phyloP scores from a whole-genome alignment of 306 rosid species.

The Acacia confusa region DNA sequence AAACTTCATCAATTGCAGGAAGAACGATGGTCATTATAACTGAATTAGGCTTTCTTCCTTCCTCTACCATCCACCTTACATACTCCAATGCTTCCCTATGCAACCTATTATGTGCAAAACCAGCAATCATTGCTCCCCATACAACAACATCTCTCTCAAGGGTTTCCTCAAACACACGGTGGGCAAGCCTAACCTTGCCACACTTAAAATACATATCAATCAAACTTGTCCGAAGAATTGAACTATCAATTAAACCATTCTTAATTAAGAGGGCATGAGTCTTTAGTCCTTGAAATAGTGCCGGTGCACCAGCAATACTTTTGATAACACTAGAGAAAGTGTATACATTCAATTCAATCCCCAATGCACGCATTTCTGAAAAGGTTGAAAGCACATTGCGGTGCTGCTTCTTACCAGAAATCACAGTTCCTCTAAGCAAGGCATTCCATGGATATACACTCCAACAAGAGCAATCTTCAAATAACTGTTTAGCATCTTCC shows the following conservation, averaged over 20 bases:
- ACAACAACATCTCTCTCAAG: slow-evolving; percentile 55
- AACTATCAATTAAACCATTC: slow-evolving; percentile 65
- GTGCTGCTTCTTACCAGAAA: slow-evolving; percentile 55
- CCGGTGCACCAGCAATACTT: slow-evolving; percentile 71
- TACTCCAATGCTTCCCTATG: slow-evolving; percentile 55
- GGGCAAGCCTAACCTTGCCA: slow-evolving; percentile 53
- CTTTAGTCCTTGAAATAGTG: slow-evolving; percentile 67
- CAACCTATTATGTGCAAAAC: slow-evolving; percentile 56
- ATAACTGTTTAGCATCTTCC: slow-evolving; percentile 50
- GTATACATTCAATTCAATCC: slow-evolving; percentile 74
- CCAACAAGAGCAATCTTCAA: slow-evolving; percentile 44
- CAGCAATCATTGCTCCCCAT: slow-evolving; percentile 68
- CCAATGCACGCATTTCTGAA: slow-evolving; percentile 53
- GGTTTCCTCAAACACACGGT: slow-evolving; percentile 54
- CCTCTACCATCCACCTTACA: slow-evolving; percentile 54
- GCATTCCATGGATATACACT: slow-evolving; percentile 70
- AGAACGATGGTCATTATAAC: slow-evolving; percentile 54
- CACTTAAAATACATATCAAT: slow-evolving; percentile 49
- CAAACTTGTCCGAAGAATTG: slow-evolving; percentile 49
- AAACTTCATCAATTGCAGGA: slow-evolving; percentile 58
- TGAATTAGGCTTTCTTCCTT: slow-evolving; percentile 52
- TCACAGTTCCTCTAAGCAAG: slow-evolving; percentile 61
- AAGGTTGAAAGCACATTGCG: slow-evolving; percentile 43
- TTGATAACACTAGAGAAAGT: slow-evolving; percentile 70
- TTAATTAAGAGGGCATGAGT: slow-evolving; percentile 68